Evolutionary conservation across 805 yeast species (phyloP), one percentile per base, ranked within the genome.

Genomic region (Lipomyces mesembrius): DNA sequence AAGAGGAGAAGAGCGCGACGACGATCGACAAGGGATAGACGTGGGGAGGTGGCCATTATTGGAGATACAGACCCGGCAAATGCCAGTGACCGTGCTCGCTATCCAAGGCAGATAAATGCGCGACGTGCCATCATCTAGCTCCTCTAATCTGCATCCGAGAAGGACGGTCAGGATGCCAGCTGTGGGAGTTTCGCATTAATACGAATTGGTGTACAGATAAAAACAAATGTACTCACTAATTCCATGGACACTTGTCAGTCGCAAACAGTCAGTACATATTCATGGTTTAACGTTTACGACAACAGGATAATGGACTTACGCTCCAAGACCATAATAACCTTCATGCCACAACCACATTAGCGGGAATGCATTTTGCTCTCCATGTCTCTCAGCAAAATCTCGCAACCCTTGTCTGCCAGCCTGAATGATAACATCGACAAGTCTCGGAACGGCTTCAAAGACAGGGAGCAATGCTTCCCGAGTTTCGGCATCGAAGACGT

Each of bases 41-140:
- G 53, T 49, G 53, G 53, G 53, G 53, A 49, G 53, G 53, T 49
- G 53, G 53, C 53, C 53, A 27, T 49, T 49, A 49, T 49, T 49
- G 8, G 53, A 3, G 22, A 49, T 49, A n/a, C 53, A 49, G 27
- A 49, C 7, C 53, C 53, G 53, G 53, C 53, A 49, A 5, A 49
- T 49, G 53, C 53, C 22, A 17, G 53, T 49, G 53, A n/a, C 6
- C 27, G 53, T 49, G 22, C 22, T 49, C 25, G 53, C 53, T 49
- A 49, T 49, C 25, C n/a, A 49, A 17, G 53, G 53, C 22, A 49
- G 53, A 2, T 49, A 14, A 49, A 3, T 49, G 27, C 53, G 53
- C 53, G 53, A 49, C 9, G 14, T 27, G 22, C 53, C 53, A 11
- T 49, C 53, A 7, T 49, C n/a, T 17, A 49, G 27, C 22, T 49